Conservation (phyloP, 345 rosid genomes). For the Gossypioides kirkii region DNA sequence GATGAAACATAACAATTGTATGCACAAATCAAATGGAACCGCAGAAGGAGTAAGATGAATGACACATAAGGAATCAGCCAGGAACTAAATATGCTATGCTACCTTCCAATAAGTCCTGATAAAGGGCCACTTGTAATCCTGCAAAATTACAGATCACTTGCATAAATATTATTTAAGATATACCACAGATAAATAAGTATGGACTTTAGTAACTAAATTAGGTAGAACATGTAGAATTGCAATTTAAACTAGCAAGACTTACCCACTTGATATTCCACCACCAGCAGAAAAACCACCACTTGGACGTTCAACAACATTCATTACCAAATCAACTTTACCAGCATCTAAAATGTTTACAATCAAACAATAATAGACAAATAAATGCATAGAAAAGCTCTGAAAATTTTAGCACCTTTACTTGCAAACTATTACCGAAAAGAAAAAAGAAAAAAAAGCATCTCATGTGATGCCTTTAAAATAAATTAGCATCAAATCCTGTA, state of each 20-base stretch:
- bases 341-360: constrained; percentile 39
- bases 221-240: background rate
- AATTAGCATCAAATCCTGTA: background rate
- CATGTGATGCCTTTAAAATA: background rate
- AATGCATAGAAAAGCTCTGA: background rate
- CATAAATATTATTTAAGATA: constrained; percentile 1
- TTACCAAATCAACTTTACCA: constrained; percentile 82
- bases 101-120: constrained; percentile 21
- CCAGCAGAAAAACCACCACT: constrained; percentile 25
- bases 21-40: background rate
- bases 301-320: constrained; percentile 95
- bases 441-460: background rate
- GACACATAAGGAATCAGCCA: constrained; percentile 14
- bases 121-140: constrained; percentile 37
- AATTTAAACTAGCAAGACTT: constrained; percentile 24
- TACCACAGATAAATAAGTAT: background rate
- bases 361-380: background rate
- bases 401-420: background rate
- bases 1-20: background rate
- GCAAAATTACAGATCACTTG: constrained; percentile 22
- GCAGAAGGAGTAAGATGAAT: background rate
- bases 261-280: constrained; percentile 14
- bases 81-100: constrained; percentile 10
- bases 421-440: background rate
- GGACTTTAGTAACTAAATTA: background rate